phyloP scores from a whole-genome alignment of 2,329 filamentous ascomycete species.

The Beauveria caledonica region DNA sequence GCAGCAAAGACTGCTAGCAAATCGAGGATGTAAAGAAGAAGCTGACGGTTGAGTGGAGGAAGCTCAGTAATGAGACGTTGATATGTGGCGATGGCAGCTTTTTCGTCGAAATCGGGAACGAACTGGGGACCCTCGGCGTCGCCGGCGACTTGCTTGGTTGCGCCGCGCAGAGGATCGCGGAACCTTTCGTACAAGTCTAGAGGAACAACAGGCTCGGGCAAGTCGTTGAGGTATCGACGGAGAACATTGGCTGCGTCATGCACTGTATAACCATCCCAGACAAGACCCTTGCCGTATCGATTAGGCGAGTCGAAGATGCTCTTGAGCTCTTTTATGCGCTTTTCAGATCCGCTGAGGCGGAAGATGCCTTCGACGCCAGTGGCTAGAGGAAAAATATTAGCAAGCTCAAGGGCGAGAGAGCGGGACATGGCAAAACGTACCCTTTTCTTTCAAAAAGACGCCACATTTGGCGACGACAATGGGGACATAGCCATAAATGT shows the following conservation, averaged over 20 bases:
- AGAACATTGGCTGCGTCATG: conserved; percentile 97
- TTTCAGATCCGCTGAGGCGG: conserved; percentile 89
- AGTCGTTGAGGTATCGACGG: conserved; percentile 87
- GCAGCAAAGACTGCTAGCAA: conserved; percentile 93
- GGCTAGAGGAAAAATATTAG: conserved; percentile 44
- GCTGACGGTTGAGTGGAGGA: conserved; percentile 84
- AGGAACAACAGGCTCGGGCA: conserved; percentile 94
- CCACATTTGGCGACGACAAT: conserved; percentile 98
- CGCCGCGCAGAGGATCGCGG: conserved; percentile 67
- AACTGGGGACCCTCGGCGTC: conserved; percentile 62
- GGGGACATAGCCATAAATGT: conserved; percentile 96
- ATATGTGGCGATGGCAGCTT: conserved; percentile 70
- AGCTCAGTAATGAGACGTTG: conserved; percentile 88
- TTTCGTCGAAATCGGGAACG: conserved; percentile 53
- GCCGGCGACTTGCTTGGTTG: conserved; percentile 64
- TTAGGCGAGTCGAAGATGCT: conserved; percentile 88
- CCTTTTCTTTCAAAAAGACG: conserved; percentile 95
- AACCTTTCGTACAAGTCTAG: conserved; percentile 89
- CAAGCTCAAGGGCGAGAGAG: conserved; percentile 9
- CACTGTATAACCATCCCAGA: conserved; percentile 96
- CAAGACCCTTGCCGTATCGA: conserved; percentile 89
- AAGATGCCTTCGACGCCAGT: conserved; percentile 96
- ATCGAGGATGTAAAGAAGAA: conserved; percentile 92
- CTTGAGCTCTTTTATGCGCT: conserved; percentile 95
- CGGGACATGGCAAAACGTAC: conserved; percentile 41